Conservation (phyloP, 805 yeast genomes). For the Zygotorulaspora chibaensis region DNA sequence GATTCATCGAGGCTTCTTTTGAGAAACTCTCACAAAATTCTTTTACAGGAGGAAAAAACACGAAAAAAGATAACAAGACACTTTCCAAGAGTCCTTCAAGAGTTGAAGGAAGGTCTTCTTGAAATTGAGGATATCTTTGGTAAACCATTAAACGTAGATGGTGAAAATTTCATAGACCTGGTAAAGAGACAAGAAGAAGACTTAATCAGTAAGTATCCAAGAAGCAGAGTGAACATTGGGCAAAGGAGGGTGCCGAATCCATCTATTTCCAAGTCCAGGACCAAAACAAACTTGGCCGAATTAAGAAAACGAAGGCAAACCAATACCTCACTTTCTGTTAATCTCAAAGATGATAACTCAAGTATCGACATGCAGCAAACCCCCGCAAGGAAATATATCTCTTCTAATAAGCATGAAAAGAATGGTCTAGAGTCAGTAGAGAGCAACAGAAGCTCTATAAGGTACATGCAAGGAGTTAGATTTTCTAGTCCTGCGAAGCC, state of each 20-base stretch:
- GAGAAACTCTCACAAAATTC: constrained; percentile 71
- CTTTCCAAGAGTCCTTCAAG: constrained; percentile 59
- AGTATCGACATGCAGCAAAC: constrained; percentile 9
- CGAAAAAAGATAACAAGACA: constrained; percentile 63
- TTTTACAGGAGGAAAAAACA: constrained; percentile 73
- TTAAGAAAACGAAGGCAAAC: not conserved
- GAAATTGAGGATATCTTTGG: constrained; percentile 45
- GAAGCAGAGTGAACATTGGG: constrained; percentile 27
- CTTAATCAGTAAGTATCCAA: constrained; percentile 30
- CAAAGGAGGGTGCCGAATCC: not conserved
- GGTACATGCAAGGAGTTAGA: constrained; percentile 13
- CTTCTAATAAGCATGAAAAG: not conserved
- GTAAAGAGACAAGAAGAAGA: constrained; percentile 33
- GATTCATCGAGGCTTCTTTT: constrained; percentile 76
- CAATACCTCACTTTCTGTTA: not conserved
- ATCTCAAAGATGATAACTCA: not conserved
- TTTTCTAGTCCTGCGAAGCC: constrained; percentile 17
- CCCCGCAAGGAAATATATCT: constrained; percentile 7
- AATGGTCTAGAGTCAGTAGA: not conserved
- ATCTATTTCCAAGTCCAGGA: not conserved
- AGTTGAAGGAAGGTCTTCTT: constrained; percentile 44
- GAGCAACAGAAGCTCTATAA: constrained; percentile 4
- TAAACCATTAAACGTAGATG: constrained; percentile 34
- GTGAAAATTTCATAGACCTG: constrained; percentile 26
- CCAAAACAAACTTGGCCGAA: not conserved